A percentile compares a stretch with the other conserved stretches of the same genome.
Evolutionary conservation across 306 rosid species (phyloP).

Genomic region (Prosopis cineraria): DNA sequence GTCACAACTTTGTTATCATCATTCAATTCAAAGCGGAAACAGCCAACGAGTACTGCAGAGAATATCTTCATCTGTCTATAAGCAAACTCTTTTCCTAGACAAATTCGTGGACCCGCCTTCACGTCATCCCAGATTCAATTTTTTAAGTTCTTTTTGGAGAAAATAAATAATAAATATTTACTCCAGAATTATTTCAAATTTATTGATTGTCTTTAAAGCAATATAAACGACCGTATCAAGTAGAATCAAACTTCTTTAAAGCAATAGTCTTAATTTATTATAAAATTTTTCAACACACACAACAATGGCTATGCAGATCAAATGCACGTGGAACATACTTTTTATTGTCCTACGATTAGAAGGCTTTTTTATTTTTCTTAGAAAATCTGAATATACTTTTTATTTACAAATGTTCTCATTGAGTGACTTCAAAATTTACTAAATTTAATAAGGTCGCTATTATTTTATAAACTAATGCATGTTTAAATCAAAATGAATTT

Average conservation of each 20-base stretch:
- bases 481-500: background rate
- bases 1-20: constrained; percentile 57
- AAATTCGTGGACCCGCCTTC: constrained; percentile 86
- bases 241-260: too few relatives aligned
- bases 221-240: too few relatives aligned
- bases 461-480: background rate
- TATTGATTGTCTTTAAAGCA: background rate
- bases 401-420: background rate
- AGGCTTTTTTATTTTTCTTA: background rate
- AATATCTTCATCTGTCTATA: constrained; percentile 88
- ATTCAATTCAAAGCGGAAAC: constrained; percentile 61
- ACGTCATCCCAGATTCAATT: constrained; percentile 13
- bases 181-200: background rate
- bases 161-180: background rate
- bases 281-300: background rate
- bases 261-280: background rate
- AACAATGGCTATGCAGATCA: background rate
- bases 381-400: background rate
- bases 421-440: background rate
- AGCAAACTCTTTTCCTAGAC: constrained; percentile 91
- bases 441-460: background rate
- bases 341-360: too few relatives aligned
- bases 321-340: too few relatives aligned
- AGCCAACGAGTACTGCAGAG: constrained; percentile 55
- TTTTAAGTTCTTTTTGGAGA: too few relatives aligned